A percentile compares a stretch with the other conserved stretches of the same genome.
Conservation (phyloP, 345 rosid species). For the Hypericum androsaemum region DNA sequence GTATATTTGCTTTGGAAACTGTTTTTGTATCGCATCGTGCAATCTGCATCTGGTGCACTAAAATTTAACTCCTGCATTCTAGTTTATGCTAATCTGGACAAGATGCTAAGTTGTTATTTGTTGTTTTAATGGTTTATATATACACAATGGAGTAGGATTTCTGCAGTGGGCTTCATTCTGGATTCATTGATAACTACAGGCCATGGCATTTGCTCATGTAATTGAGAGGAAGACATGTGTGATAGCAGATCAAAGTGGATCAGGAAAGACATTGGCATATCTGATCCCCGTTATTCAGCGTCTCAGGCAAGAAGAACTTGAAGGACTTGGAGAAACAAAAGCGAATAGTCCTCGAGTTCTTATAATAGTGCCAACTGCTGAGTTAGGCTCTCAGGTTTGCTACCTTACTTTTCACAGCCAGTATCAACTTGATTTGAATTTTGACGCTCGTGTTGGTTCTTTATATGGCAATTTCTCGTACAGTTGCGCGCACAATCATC, state of each 20-base stretch:
- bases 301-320: constrained; percentile 78
- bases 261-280: constrained; percentile 94
- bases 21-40: too few relatives aligned
- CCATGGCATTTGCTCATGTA: constrained; percentile 70
- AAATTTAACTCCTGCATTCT: too few relatives aligned
- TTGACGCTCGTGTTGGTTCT: too few relatives aligned
- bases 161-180: neutral
- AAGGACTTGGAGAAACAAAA: constrained; percentile 48
- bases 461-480: neutral
- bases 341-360: constrained; percentile 62
- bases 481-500: too few relatives aligned
- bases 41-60: too few relatives aligned
- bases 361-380: constrained; percentile 84
- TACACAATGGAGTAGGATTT: neutral
- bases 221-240: constrained; percentile 70
- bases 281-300: constrained; percentile 71
- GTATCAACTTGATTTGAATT: neutral
- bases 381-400: constrained; percentile 86
- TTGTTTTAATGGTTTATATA: neutral
- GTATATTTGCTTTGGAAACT: too few relatives aligned
- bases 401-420: neutral
- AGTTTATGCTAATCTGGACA: too few relatives aligned
- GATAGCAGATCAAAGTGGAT: constrained; percentile 97
- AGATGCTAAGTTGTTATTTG: neutral
- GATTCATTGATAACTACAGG: constrained; percentile 39